These are phyloP conservation scores for Coleophoma crateriformis DNA, from an alignment of 2,329 filamentous ascomycete species.

Conservation along the genomic window DNA sequence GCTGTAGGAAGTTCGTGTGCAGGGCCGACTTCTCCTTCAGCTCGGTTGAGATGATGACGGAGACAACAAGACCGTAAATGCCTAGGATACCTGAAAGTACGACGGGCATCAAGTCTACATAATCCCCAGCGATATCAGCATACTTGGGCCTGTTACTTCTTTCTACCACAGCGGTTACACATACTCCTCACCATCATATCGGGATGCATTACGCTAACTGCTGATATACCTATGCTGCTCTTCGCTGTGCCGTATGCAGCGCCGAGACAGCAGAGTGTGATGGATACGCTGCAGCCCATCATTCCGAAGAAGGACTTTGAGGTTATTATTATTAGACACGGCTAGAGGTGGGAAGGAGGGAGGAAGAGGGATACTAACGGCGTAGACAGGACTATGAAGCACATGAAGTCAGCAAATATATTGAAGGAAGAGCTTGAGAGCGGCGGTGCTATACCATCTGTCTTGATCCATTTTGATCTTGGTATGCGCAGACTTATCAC, in stretches of 20 bases:
- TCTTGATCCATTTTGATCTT: constrained; percentile 2
- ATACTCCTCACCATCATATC: constrained; percentile 98
- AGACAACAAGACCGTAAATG: constrained; percentile 90
- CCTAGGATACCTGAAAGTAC: constrained; percentile 99
- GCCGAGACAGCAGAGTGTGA: constrained; percentile 79
- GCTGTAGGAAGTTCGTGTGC: constrained; percentile 76
- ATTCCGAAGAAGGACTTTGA: constrained; percentile 79
- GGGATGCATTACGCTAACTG: constrained; percentile 93
- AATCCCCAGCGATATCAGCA: no score
- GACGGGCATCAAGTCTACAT: constrained; percentile 89
- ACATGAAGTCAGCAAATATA: not conserved
- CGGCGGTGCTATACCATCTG: not conserved
- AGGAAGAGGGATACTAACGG: constrained; percentile 4
- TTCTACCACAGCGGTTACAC: no score
- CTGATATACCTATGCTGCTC: constrained; percentile 93
- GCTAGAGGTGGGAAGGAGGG: no score
- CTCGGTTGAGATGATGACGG: constrained; percentile 74
- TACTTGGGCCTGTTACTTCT: no score
- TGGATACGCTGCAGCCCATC: constrained; percentile 88
- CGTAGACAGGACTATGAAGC: constrained; percentile 14
- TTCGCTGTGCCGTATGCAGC: constrained; percentile 98
- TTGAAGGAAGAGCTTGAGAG: not conserved
- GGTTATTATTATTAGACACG: no score
- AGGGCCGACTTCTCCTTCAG: constrained; percentile 64
- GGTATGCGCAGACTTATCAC: not conserved